phyloP scores from a whole-genome alignment of 2,329 filamentous ascomycete genomes.

The Macrophomina phaseolina region DNA sequence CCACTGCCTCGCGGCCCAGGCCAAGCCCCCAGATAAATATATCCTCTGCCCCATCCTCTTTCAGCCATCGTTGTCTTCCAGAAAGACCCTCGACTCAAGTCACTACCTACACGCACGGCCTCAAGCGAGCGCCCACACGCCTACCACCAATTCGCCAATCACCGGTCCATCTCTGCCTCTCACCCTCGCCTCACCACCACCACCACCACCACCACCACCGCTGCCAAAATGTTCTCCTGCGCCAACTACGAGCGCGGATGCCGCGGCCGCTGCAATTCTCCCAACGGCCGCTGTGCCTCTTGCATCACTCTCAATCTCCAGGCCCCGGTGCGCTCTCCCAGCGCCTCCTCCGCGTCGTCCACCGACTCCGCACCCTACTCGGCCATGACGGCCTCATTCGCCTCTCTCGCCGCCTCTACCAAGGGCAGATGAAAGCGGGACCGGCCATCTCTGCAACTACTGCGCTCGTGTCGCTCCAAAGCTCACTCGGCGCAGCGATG shows the following conservation, averaged over 20 bases:
- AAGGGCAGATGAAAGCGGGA: conserved; percentile 21
- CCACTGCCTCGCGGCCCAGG: conserved; percentile 12
- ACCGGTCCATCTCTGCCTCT: background rate
- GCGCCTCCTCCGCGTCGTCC: conserved; percentile 33
- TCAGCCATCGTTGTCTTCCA: conserved; percentile 12
- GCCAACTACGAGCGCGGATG: conserved; percentile 53
- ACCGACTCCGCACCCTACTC: conserved; percentile 39
- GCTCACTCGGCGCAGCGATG: conserved; percentile 2
- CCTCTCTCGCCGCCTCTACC: conserved; percentile 40
- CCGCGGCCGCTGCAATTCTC: conserved; percentile 48
- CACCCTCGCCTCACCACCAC: background rate
- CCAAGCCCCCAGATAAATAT: conserved; percentile 17
- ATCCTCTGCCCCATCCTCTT: conserved; percentile 9
- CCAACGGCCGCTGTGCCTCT: conserved; percentile 44
- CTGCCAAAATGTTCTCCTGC: conserved; percentile 48
- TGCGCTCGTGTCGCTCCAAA: background rate
- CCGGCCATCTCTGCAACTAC: background rate
- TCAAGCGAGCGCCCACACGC: background rate
- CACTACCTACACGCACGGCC: background rate
- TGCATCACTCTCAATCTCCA: conserved; percentile 49
- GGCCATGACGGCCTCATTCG: conserved; percentile 48
- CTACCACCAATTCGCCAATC: conserved; percentile 14
- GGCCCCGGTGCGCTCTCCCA: conserved; percentile 37
- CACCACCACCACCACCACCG: background rate
- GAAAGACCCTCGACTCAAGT: conserved; percentile 14